phyloP scores from a whole-genome alignment of 2,329 filamentous ascomycete species.

The Ophiosphaerella korrae region DNA sequence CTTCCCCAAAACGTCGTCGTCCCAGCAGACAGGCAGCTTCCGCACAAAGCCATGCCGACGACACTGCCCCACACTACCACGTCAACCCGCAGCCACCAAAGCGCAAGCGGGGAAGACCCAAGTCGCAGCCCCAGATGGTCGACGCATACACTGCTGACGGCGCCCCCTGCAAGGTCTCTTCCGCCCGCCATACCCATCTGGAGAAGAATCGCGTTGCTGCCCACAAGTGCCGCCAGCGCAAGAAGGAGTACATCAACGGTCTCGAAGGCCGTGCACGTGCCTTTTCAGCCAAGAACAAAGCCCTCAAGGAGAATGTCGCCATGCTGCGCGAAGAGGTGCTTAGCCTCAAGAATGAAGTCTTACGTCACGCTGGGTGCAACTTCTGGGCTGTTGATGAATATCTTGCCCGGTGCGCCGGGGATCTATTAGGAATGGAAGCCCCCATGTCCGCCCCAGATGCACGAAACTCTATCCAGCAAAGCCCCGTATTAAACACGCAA shows the following conservation, averaged over 20 bases:
- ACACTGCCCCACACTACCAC: constrained; percentile 12
- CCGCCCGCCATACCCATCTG: constrained; percentile 51
- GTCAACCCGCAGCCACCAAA: constrained; percentile 36
- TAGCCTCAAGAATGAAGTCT: constrained; percentile 44
- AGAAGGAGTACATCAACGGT: constrained; percentile 61
- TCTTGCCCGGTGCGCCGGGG: constrained; percentile 42
- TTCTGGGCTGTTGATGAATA: constrained; percentile 48
- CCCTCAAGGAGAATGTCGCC: constrained; percentile 40
- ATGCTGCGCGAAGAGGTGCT: constrained; percentile 44
- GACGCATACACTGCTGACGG: constrained; percentile 40
- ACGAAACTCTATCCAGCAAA: constrained; percentile 10
- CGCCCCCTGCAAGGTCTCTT: constrained; percentile 41
- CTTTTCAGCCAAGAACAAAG: constrained; percentile 43
- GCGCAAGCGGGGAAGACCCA: constrained; percentile 45
- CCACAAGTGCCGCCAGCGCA: constrained; percentile 75
- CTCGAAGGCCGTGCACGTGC: constrained; percentile 56
- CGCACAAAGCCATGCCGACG: constrained; percentile 9
- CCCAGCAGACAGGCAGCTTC: constrained; percentile 19
- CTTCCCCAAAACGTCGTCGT: constrained; percentile 35
- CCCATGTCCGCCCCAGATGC: constrained; percentile 5
- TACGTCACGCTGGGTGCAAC: constrained; percentile 44
- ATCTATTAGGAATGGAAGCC: constrained; percentile 36
- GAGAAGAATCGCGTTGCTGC: constrained; percentile 75
- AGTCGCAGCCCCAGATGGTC: constrained; percentile 39
- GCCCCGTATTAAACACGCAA: constrained; percentile 7